Conservation (phyloP, 176 grass and related monocot genomes). For the Phoenix dactylifera region DNA sequence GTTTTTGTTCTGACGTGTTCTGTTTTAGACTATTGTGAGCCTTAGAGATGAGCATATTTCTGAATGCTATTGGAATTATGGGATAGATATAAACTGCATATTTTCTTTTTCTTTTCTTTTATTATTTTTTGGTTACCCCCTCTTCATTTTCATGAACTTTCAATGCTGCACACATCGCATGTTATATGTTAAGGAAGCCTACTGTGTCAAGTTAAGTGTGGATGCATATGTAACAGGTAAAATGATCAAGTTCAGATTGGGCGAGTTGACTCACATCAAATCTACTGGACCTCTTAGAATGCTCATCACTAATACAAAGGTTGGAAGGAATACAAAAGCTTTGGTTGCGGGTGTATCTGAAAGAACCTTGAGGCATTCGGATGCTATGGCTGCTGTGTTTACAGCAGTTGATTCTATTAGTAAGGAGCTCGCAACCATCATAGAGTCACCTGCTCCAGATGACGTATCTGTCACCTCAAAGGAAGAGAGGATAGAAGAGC, state of each 20-base stretch:
- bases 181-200: neutral
- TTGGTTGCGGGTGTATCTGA: conserved; percentile 68
- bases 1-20: too few relatives aligned
- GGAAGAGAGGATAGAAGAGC: conserved; percentile 75
- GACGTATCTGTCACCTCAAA: conserved; percentile 45
- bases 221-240: conserved; percentile 35
- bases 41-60: too few relatives aligned
- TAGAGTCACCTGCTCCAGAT: conserved; percentile 48
- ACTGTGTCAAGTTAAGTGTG: conserved; percentile 7
- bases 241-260: conserved; percentile 90
- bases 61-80: too few relatives aligned
- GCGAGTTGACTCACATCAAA: conserved; percentile 42
- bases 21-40: too few relatives aligned
- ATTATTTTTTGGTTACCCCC: too few relatives aligned
- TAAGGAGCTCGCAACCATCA: conserved; percentile 52
- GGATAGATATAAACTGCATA: too few relatives aligned
- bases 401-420: conserved; percentile 69
- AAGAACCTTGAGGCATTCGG: conserved; percentile 55
- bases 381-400: conserved; percentile 64
- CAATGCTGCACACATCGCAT: too few relatives aligned
- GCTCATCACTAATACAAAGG: conserved; percentile 83
- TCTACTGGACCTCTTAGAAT: conserved; percentile 62
- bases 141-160: too few relatives aligned
- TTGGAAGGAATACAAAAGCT: conserved; percentile 85
- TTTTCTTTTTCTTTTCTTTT: too few relatives aligned